These are phyloP conservation scores for Somion occarium DNA, from an alignment of 1,284 basidiomycete species.

Conservation along the genomic window DNA sequence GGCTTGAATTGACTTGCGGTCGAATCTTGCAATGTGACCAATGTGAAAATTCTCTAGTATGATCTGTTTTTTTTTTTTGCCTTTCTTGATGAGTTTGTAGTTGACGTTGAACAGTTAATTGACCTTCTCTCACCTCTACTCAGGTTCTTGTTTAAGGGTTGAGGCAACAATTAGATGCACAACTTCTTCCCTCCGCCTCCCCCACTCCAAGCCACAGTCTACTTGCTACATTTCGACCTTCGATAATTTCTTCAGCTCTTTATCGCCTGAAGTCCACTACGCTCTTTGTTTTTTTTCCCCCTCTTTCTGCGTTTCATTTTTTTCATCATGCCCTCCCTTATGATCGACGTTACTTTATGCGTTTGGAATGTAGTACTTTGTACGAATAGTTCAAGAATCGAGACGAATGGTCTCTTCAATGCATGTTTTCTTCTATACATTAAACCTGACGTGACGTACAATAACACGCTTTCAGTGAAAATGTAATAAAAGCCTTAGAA, in stretches of 20 bases:
- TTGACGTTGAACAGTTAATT: no score
- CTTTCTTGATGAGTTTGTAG: no score
- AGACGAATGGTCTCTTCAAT: not conserved
- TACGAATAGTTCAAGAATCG: not conserved
- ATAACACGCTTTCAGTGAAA: no score
- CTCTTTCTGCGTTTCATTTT: not conserved
- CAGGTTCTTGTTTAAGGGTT: no score
- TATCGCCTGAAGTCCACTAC: not conserved
- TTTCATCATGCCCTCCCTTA: no score
- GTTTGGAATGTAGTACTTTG: not conserved
- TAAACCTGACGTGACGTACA: no score
- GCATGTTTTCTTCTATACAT: not conserved
- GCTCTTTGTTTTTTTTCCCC: not conserved
- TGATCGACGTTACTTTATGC: not conserved
- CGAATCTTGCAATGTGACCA: no score
- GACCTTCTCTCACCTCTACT: no score
- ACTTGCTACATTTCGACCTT: not conserved
- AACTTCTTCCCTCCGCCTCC: no score
- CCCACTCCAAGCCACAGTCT: no score
- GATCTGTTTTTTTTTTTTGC: not conserved
- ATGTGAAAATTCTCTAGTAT: not conserved
- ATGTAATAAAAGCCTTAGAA: no score
- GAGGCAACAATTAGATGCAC: no score
- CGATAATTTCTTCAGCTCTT: not conserved
- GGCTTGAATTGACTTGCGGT: conserved; percentile 16